A percentile compares a stretch with the other conserved stretches of the same genome.
Evolutionary conservation across 371 early-diverging fungal genomes (phyloP).

Genomic region (Haplosporangium sp.): DNA sequence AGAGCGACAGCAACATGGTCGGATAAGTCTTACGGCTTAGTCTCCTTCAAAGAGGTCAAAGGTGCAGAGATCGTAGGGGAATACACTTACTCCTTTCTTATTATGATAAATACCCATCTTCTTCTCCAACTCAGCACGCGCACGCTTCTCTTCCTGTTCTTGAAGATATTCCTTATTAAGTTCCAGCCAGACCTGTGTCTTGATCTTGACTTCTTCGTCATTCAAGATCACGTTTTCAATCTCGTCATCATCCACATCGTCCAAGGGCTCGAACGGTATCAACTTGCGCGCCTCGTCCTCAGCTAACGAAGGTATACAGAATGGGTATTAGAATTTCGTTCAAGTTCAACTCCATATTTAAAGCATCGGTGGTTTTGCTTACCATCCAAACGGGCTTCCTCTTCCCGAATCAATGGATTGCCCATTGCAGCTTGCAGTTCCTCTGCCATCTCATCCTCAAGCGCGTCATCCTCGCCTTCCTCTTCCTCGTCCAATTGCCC

Average conservation of each 20-base stretch:
- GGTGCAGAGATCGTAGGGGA: neutral
- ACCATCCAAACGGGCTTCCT: constrained; percentile 55
- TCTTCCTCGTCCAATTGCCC: constrained; percentile 47
- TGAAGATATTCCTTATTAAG: constrained; percentile 89
- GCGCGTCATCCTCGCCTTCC: constrained; percentile 29
- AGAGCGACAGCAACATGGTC: constrained; percentile 7
- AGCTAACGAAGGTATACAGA: constrained; percentile 4
- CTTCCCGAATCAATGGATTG: constrained; percentile 36
- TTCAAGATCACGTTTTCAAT: constrained; percentile 76
- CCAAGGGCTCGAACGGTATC: constrained; percentile 53
- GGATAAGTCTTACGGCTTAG: constrained; percentile 15
- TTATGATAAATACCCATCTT: constrained; percentile 60
- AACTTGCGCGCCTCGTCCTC: constrained; percentile 50
- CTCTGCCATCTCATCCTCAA: constrained; percentile 52
- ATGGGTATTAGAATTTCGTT: neutral
- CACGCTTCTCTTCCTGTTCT: constrained; percentile 67
- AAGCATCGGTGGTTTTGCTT: constrained; percentile 4
- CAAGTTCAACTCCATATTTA: neutral
- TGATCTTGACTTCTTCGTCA: constrained; percentile 80
- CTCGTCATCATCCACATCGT: constrained; percentile 85
- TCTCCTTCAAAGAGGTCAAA: neutral
- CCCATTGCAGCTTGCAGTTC: constrained; percentile 62
- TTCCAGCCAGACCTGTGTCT: constrained; percentile 86
- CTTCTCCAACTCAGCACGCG: constrained; percentile 60
- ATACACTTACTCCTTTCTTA: constrained; percentile 57